Percentiles rank a stretch among this genome's conserved stretches.
Evolutionary conservation across 2,329 filamentous ascomycete species (phyloP).

Genomic region (Calonectria pteridis): DNA sequence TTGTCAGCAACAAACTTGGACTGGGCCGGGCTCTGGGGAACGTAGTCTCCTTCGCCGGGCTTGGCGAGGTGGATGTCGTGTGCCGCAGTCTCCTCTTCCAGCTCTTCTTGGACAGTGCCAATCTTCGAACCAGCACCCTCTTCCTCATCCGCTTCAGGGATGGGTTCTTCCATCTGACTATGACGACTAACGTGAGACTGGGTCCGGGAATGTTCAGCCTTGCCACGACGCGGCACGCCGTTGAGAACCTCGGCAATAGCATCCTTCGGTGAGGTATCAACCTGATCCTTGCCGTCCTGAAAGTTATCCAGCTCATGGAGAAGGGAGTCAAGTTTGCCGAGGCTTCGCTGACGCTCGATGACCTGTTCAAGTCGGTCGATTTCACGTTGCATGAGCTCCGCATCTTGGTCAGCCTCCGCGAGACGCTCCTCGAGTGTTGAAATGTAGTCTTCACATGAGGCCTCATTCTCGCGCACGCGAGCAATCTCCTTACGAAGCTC

Average conservation of each 20-base stretch:
- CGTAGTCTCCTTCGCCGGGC: slow-evolving; percentile 25
- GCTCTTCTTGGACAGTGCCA: slow-evolving; percentile 51
- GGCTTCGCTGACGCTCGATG: slow-evolving; percentile 92
- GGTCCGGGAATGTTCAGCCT: slow-evolving; percentile 66
- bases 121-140: slow-evolving; percentile 45
- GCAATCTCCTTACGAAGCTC: slow-evolving; percentile 93
- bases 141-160: slow-evolving; percentile 66
- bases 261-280: slow-evolving; percentile 39
- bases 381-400: slow-evolving; percentile 96
- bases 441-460: slow-evolving; percentile 94
- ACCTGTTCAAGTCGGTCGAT: slow-evolving; percentile 95
- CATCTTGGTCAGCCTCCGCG: slow-evolving; percentile 95
- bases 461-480: slow-evolving; percentile 89
- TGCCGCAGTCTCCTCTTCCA: slow-evolving; percentile 37
- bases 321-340: slow-evolving; percentile 93
- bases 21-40: slow-evolving; percentile 80
- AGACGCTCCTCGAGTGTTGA: slow-evolving; percentile 95
- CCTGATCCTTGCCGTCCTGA: slow-evolving; percentile 66
- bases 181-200: slow-evolving; percentile 67
- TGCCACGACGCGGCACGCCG: slow-evolving; percentile 57
- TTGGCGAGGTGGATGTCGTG: slow-evolving; percentile 27
- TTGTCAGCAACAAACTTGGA: slow-evolving; percentile 91
- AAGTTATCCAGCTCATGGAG: slow-evolving; percentile 90
- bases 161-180: slow-evolving; percentile 66
- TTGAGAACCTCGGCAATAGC: slow-evolving; percentile 52